These are phyloP conservation scores for Chytriomyces sp. DNA, from an alignment of 192 early-diverging fungal genomes.

Conservation along the genomic window DNA sequence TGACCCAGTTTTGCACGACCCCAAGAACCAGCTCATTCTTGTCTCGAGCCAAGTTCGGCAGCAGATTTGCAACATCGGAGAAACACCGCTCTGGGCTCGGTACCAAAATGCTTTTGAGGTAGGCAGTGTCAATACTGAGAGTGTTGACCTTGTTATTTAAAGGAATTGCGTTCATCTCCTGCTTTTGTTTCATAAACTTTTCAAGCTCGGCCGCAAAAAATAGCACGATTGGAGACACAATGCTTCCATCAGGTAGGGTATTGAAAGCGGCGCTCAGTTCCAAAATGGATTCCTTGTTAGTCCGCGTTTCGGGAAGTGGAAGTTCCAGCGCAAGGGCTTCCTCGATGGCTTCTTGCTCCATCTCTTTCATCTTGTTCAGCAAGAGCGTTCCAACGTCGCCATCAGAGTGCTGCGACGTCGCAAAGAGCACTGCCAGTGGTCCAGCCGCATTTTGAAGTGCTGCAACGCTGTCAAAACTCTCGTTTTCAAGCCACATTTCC, in stretches of 20 bases:
- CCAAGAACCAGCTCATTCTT: slow-evolving; percentile 65
- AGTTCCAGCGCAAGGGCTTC: slow-evolving; percentile 6
- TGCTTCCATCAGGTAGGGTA: slow-evolving; percentile 40
- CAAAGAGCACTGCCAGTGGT: slow-evolving; percentile 48
- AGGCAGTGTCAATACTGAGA: slow-evolving; percentile 59
- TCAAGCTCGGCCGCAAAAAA: slow-evolving; percentile 54
- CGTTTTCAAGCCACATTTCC: slow-evolving; percentile 65
- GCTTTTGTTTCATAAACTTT: slow-evolving; percentile 54
- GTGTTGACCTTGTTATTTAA: slow-evolving; percentile 54
- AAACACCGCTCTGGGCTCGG: slow-evolving; percentile 69
- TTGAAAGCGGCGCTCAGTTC: slow-evolving; percentile 47
- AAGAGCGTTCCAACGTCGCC: slow-evolving; percentile 47
- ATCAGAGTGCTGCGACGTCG: slow-evolving; percentile 38
- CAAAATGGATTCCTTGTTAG: slow-evolving; percentile 38
- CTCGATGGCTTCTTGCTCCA: slow-evolving; percentile 11
- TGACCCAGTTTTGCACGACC: slow-evolving; percentile 64
- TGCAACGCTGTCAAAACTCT: slow-evolving; percentile 48
- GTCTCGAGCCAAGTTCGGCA: slow-evolving; percentile 61
- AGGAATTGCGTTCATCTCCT: slow-evolving; percentile 59
- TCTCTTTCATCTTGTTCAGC: slow-evolving; percentile 28
- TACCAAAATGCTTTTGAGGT: slow-evolving; percentile 57
- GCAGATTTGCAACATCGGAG: slow-evolving; percentile 56
- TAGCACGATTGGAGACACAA: slow-evolving; percentile 50
- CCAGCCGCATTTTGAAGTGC: slow-evolving; percentile 48
- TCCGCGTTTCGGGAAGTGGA: slow-evolving; percentile 25